A percentile compares a stretch with the other conserved stretches of the same genome.
phyloP scores from a whole-genome alignment of 257 asterid species.

The Forsythia suspensa region DNA sequence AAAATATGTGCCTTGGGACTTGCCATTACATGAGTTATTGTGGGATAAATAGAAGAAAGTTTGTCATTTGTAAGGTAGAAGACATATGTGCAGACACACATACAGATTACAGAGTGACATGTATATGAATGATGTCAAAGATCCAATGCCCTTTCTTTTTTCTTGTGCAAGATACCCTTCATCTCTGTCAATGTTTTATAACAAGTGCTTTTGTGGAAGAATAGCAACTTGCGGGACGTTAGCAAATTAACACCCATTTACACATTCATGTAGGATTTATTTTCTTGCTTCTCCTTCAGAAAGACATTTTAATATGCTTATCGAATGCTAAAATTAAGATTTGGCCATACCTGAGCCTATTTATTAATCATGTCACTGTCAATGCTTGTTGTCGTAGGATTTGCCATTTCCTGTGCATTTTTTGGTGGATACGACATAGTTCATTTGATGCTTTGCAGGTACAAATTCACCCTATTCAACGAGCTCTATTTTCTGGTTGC shows the following conservation, averaged over 20 bases:
- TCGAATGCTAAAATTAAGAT: too few species aligned
- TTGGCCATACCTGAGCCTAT: background rate
- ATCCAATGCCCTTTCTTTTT: background rate
- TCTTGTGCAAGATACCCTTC: background rate
- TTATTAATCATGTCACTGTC: background rate
- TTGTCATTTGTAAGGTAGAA: background rate
- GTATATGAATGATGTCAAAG: background rate
- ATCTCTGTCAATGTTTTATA: background rate
- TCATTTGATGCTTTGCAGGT: conserved; percentile 58
- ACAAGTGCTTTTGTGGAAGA: background rate
- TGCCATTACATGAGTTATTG: background rate
- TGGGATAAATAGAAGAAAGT: background rate
- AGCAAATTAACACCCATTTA: background rate
- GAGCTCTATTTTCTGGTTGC: conserved; percentile 98
- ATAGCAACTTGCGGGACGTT: background rate
- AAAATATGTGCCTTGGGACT: too few species aligned
- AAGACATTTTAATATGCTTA: background rate
- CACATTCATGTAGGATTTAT: background rate
- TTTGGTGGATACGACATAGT: background rate
- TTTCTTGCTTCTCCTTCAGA: background rate
- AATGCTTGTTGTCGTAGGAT: background rate
- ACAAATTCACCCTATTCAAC: conserved; percentile 90
- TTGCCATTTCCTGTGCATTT: background rate
- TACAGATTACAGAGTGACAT: background rate
- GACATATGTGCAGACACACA: background rate